phyloP scores from a whole-genome alignment of 805 yeast species.

The Hanseniaspora nectarophila region DNA sequence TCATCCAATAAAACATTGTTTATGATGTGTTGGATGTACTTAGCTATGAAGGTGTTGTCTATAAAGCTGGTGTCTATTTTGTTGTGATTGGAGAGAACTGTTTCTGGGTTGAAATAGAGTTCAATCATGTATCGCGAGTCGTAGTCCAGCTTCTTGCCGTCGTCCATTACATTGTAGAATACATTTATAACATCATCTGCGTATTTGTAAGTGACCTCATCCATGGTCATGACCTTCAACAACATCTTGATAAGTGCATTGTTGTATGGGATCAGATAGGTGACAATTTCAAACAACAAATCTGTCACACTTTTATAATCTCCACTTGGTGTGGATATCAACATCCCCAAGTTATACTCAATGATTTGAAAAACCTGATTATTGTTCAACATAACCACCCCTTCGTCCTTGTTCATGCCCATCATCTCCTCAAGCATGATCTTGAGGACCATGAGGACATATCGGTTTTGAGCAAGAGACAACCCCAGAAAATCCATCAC shows the following conservation, averaged over 20 bases:
- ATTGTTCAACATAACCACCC: neutral
- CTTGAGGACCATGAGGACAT: conserved; percentile 23
- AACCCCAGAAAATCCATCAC: no score
- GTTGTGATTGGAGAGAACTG: conserved; percentile 18
- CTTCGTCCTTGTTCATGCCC: neutral
- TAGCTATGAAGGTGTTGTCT: conserved; percentile 26
- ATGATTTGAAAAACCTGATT: neutral
- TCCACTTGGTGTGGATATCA: neutral
- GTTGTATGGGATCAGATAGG: neutral
- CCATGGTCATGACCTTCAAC: conserved; percentile 22
- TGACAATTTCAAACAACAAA: neutral
- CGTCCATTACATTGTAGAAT: conserved; percentile 21
- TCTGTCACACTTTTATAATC: neutral
- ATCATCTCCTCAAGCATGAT: conserved; percentile 17
- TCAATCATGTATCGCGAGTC: conserved; percentile 26
- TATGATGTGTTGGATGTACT: conserved; percentile 28
- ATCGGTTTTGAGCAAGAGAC: no score
- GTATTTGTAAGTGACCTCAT: conserved; percentile 20
- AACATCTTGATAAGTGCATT: neutral
- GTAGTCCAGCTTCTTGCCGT: conserved; percentile 24
- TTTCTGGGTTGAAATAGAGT: conserved; percentile 24
- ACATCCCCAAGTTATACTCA: neutral
- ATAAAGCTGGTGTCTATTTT: conserved; percentile 16
- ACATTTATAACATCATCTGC: conserved; percentile 24
- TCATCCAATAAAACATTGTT: conserved; percentile 24